Evolutionary conservation across 2,329 filamentous ascomycete species (phyloP), one percentile per base, ranked within the genome.

Genomic region (Claviceps maximensis): DNA sequence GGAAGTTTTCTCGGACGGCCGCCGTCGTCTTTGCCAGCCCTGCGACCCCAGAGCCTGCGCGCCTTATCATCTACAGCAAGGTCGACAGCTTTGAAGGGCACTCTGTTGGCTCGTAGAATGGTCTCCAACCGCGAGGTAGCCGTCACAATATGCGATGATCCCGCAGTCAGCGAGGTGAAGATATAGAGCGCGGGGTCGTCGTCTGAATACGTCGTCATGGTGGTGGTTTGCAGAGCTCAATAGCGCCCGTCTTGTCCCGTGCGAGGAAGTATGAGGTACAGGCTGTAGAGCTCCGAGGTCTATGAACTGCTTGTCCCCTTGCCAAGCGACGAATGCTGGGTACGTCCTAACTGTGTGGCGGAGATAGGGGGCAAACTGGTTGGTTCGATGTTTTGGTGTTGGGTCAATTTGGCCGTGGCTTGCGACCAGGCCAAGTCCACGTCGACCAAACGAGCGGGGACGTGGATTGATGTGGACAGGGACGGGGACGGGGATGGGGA

Each of bases 111-210:
- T 65, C 89, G 91, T 55, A 98, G 79, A 64, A 98, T 97, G 13
- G 90, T 96, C 71, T 98, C 91, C 60, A 98, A 82, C 48, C 93
- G 87, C 52, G 90, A 94, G 1, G 93, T 97, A 27, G 90, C 93
- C 42, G 93, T 97, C 64, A 97, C 84, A 67, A 97, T 95, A 69
- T 96, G 89, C 25, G 89, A 95, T 42, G 89, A 95, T 58, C 93
- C 93, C 55, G 93, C 88, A 21, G 93, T 97, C 53, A 98, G 78
- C 51, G 91, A 97, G 56, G 93, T 97, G 73, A 94, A 96, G 62
- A 98, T 86, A 74, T 93, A 98, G 57, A 98, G 82, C 29, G 84
- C 76, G 49, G 84, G 79, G 67, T 88, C 84, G 67, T 88, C 84
- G 59, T 74, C 76, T 59, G 74, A 74, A 65, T 73, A 78, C 51